phyloP scores from a whole-genome alignment of 2,329 filamentous ascomycete genomes.

The Monilinia fructicola region DNA sequence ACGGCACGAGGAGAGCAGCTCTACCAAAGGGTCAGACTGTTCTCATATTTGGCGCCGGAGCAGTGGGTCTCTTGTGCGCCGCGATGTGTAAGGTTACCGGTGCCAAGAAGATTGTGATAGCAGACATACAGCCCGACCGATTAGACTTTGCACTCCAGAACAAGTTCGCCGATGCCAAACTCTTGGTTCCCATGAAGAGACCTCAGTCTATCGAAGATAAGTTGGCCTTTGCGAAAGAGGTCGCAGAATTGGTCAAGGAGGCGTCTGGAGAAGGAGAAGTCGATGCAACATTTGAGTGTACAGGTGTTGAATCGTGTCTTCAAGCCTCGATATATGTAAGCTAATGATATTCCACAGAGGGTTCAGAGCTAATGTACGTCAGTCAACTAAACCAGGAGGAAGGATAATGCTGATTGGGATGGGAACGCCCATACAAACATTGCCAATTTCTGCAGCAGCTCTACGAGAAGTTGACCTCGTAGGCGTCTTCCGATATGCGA shows the following conservation, averaged over 20 bases:
- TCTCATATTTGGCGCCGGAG: conserved; percentile 87
- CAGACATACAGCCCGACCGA: conserved; percentile 88
- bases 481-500: conserved; percentile 74
- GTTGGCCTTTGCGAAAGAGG: conserved; percentile 41
- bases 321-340: conserved; percentile 55
- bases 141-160: conserved; percentile 67
- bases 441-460: conserved; percentile 70
- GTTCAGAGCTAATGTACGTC: conserved; percentile 22
- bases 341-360: conserved; percentile 54
- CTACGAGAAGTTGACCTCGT: conserved; percentile 74
- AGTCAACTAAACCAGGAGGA: conserved; percentile 65
- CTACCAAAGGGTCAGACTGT: conserved; percentile 80
- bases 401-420: conserved; percentile 76
- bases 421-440: conserved; percentile 73
- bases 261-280: conserved; percentile 53
- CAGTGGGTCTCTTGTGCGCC: conserved; percentile 68
- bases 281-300: conserved; percentile 65
- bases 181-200: conserved; percentile 40
- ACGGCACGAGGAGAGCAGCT: conserved; percentile 78
- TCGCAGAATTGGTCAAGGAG: conserved; percentile 51
- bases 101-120: conserved; percentile 85
- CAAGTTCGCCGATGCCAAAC: conserved; percentile 38
- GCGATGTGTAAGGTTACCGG: conserved; percentile 62
- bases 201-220: conserved; percentile 38
- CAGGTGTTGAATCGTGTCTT: conserved; percentile 56